These are phyloP conservation scores for Triticum urartu DNA, from an alignment of 176 grass and related monocot genomes.

Conservation along the genomic window DNA sequence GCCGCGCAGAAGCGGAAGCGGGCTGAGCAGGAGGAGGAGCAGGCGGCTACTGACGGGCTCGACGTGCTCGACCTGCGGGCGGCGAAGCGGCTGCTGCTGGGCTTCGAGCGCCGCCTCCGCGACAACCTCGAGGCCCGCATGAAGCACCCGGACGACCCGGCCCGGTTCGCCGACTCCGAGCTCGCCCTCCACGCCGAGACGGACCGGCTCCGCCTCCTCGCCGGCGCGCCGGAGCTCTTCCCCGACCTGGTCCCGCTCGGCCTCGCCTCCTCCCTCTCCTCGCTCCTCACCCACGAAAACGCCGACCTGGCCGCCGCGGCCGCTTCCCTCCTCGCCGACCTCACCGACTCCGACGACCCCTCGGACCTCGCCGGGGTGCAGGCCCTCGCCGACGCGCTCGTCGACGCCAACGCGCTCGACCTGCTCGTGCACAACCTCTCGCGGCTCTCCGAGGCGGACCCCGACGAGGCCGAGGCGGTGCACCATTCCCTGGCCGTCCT, in stretches of 20 bases:
- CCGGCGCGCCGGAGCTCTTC: conserved; percentile 84
- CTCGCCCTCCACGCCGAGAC: conserved; percentile 81
- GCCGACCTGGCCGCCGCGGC: conserved; percentile 75
- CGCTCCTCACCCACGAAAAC: conserved; percentile 83
- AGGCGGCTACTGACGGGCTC: conserved; percentile 26
- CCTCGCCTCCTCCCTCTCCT: conserved; percentile 67
- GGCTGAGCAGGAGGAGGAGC: conserved; percentile 1
- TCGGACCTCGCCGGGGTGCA: conserved; percentile 54
- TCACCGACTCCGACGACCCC: conserved; percentile 79
- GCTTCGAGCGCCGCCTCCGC: conserved; percentile 82
- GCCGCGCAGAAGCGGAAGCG: conserved; percentile 62
- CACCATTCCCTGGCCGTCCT: conserved; percentile 75
- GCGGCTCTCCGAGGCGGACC: conserved; percentile 76
- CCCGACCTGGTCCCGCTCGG: conserved; percentile 71
- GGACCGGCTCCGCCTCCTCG: conserved; percentile 76
- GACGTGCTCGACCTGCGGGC: conserved; percentile 87
- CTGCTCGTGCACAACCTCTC: conserved; percentile 83
- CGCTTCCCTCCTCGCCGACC: conserved; percentile 80
- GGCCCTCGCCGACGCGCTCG: conserved; percentile 63
- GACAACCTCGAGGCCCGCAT: conserved; percentile 97
- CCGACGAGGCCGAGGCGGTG: conserved; percentile 72
- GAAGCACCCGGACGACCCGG: conserved; percentile 82
- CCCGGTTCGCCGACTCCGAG: conserved; percentile 83
- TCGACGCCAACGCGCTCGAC: conserved; percentile 81
- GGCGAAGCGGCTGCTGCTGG: conserved; percentile 70